Conservation (phyloP, 1,284 basidiomycete species). For the Trametes versicolor region DNA sequence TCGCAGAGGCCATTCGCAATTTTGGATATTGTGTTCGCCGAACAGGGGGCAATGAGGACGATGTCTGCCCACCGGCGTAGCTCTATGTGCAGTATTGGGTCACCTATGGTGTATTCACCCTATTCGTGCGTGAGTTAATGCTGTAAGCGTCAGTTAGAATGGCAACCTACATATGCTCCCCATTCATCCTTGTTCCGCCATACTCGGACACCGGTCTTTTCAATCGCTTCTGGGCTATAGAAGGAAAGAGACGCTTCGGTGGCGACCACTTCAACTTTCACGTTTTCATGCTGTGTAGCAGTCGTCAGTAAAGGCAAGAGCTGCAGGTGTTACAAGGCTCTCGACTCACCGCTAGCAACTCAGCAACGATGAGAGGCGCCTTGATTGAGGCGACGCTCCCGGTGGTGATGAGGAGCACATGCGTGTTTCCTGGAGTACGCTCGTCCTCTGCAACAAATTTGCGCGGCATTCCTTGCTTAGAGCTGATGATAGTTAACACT, state of each 20-base stretch:
- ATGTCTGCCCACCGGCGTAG: slow-evolving; percentile 96
- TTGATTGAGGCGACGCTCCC: slow-evolving; percentile 97
- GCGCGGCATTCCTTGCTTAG: slow-evolving; percentile 9
- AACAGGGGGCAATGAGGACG: slow-evolving; percentile 94
- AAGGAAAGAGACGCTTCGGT: slow-evolving; percentile 85
- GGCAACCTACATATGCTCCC: slow-evolving; percentile 56
- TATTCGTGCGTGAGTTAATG: slow-evolving; percentile 35
- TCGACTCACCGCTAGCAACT: slow-evolving; percentile 72
- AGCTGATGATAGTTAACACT: not conserved
- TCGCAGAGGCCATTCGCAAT: slow-evolving; percentile 91
- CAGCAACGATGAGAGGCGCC: slow-evolving; percentile 86
- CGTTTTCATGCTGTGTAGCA: slow-evolving; percentile 65
- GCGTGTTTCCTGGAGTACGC: slow-evolving; percentile 52
- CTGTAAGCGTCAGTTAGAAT: too few species aligned
- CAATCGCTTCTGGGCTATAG: slow-evolving; percentile 68
- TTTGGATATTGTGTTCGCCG: slow-evolving; percentile 95
- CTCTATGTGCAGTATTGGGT: slow-evolving; percentile 97
- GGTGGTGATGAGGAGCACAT: slow-evolving; percentile 88
- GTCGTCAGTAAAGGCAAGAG: not conserved
- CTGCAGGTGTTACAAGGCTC: slow-evolving; percentile 12
- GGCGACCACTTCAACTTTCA: slow-evolving; percentile 87
- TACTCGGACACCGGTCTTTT: slow-evolving; percentile 66
- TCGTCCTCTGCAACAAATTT: slow-evolving; percentile 42
- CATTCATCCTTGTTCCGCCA: slow-evolving; percentile 97
- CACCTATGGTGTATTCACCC: slow-evolving; percentile 77